Evolutionary conservation across 1,139 yeast genomes (phyloP).

Genomic region (Saccharomyces hybrid): DNA sequence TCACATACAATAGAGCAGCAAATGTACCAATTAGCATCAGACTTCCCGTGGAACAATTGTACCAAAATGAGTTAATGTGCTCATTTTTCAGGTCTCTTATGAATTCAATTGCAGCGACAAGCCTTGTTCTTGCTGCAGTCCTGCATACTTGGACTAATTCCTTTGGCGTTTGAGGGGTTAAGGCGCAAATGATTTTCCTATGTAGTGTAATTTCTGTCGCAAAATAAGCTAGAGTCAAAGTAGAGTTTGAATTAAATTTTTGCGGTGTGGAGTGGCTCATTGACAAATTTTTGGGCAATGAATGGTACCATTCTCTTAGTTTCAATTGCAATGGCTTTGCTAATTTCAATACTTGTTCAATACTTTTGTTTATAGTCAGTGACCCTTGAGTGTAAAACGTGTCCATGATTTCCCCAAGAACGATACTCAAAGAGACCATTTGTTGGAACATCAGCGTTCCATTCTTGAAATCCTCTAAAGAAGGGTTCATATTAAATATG

Average conservation of each 20-base stretch:
- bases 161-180: constrained; percentile 47
- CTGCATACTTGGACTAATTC: constrained; percentile 67
- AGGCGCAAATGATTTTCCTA: constrained; percentile 62
- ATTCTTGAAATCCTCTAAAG: constrained; percentile 54
- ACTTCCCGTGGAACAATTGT: constrained; percentile 68
- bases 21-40: constrained; percentile 79
- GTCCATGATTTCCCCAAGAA: constrained; percentile 64
- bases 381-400: constrained; percentile 66
- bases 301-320: constrained; percentile 77
- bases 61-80: constrained; percentile 85
- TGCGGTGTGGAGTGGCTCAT: constrained; percentile 57
- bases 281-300: constrained; percentile 62
- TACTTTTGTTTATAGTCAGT: constrained; percentile 45
- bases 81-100: constrained; percentile 69
- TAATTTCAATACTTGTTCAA: constrained; percentile 57
- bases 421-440: constrained; percentile 59
- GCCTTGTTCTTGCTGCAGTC: constrained; percentile 73
- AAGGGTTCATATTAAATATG: constrained; percentile 25
- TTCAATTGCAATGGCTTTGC: constrained; percentile 84
- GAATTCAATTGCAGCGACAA: constrained; percentile 75
- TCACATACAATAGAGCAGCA: constrained; percentile 67
- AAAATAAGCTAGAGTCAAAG: constrained; percentile 75
- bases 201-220: constrained; percentile 83
- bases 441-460: constrained; percentile 67
- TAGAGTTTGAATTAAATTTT: constrained; percentile 61